These are phyloP conservation scores for Blastocystis sp. DNA, from an alignment of 352 stramenopile genomes.

Conservation along the genomic window DNA sequence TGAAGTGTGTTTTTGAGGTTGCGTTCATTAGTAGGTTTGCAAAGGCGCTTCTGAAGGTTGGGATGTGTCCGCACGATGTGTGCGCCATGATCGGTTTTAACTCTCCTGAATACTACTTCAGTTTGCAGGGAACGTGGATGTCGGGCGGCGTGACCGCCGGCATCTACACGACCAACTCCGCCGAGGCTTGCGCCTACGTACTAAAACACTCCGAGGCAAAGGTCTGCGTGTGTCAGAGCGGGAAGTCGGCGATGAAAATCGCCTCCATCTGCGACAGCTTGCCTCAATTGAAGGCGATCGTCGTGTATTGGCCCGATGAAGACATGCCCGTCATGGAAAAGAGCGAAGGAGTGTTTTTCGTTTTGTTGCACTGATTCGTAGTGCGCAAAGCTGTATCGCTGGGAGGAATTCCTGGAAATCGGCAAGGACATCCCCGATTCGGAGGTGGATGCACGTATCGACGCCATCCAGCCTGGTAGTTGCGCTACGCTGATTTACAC, in stretches of 20 bases:
- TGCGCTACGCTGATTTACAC: constrained; percentile 73
- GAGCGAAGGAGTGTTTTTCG: constrained; percentile 25
- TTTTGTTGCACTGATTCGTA: constrained; percentile 70
- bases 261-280: constrained; percentile 76
- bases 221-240: constrained; percentile 79
- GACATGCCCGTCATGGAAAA: constrained; percentile 19
- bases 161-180: constrained; percentile 81
- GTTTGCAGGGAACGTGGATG: constrained; percentile 79
- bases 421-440: constrained; percentile 54
- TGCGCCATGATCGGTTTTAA: constrained; percentile 83
- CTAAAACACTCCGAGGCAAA: constrained; percentile 78
- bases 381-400: constrained; percentile 69
- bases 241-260: constrained; percentile 79
- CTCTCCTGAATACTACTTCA: constrained; percentile 81
- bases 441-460: constrained; percentile 70
- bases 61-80: constrained; percentile 76
- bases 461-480: constrained; percentile 68
- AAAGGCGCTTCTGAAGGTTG: constrained; percentile 78
- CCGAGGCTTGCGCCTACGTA: constrained; percentile 80
- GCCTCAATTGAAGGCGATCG: constrained; percentile 78
- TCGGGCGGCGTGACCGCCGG: constrained; percentile 78
- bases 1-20: constrained; percentile 73
- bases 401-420: constrained; percentile 72
- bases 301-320: constrained; percentile 73
- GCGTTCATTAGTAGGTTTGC: constrained; percentile 69